These are phyloP conservation scores for Lasiosphaeris hirsuta DNA, from an alignment of 495 filamentous ascomycete species.

Conservation along the genomic window DNA sequence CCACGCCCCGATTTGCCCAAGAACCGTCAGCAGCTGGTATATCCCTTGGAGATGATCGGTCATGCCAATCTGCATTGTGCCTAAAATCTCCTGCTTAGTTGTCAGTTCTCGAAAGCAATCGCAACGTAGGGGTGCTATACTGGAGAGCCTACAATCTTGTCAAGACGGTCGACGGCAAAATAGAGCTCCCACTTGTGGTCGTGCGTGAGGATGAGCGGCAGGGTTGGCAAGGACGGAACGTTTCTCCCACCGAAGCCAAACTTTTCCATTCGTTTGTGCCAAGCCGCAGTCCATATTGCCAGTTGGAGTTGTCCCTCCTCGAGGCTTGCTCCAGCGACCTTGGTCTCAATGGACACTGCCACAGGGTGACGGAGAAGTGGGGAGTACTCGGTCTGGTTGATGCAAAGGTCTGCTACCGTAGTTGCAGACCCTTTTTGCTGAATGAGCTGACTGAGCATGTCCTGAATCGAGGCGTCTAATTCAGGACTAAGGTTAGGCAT, in stretches of 20 bases:
- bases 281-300: conserved; percentile 11
- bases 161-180: conserved; percentile 6
- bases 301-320: conserved; percentile 11
- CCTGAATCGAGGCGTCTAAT: conserved; percentile 5
- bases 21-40: no score
- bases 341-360: conserved; percentile 7
- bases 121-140: background rate
- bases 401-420: background rate
- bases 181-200: conserved; percentile 9
- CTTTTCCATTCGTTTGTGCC: conserved; percentile 9
- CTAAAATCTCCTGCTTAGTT: no score
- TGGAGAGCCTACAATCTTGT: conserved; percentile 1
- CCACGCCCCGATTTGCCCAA: no score
- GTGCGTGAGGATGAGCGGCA: conserved; percentile 8
- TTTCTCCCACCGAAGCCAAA: conserved; percentile 3
- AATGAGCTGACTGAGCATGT: background rate
- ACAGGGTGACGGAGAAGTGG: background rate
- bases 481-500: background rate
- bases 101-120: no score
- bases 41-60: no score
- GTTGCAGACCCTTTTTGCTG: background rate
- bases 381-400: conserved; percentile 7
- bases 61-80: no score
- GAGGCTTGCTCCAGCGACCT: conserved; percentile 2
- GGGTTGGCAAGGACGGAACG: background rate